phyloP scores from a whole-genome alignment of 192 early-diverging fungal species.

The Gamsiella multidivaricata region DNA sequence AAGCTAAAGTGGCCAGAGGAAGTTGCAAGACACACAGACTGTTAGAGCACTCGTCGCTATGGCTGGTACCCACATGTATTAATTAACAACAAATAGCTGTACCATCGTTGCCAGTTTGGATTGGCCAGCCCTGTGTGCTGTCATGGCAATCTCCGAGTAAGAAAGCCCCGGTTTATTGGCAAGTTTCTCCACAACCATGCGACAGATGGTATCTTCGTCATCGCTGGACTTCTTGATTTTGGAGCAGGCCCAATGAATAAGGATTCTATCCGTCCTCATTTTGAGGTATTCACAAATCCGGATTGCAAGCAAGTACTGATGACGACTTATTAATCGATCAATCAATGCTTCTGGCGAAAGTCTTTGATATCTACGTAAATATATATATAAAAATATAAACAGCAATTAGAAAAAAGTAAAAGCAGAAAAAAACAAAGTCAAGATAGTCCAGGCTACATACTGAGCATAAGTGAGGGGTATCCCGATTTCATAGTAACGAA shows the following conservation, averaged over 20 bases:
- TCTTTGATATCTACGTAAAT: constrained; percentile 65
- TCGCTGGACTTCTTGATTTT: constrained; percentile 89
- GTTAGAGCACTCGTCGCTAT: no score
- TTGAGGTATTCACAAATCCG: constrained; percentile 86
- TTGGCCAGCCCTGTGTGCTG: constrained; percentile 86
- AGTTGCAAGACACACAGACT: no score
- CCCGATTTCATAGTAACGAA: constrained; percentile 85
- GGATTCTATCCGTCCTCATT: constrained; percentile 80
- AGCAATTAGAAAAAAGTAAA: background rate
- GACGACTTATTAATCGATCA: constrained; percentile 83
- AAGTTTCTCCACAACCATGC: constrained; percentile 83
- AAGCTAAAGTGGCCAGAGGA: constrained; percentile 59
- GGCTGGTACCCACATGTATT: no score
- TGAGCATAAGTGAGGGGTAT: constrained; percentile 91
- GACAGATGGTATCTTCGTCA: constrained; percentile 89
- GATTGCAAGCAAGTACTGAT: constrained; percentile 88
- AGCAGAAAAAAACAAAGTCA: background rate
- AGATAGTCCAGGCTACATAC: constrained; percentile 57
- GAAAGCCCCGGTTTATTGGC: constrained; percentile 79
- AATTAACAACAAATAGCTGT: background rate
- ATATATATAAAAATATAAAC: background rate
- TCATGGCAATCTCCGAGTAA: constrained; percentile 92
- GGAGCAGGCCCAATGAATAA: constrained; percentile 97
- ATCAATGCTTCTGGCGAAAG: constrained; percentile 86
- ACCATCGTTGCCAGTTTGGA: constrained; percentile 86